Percentiles rank a stretch among this genome's conserved stretches.
Conservation (phyloP, 1,284 basidiomycete species). For the Peniophora sp. region DNA sequence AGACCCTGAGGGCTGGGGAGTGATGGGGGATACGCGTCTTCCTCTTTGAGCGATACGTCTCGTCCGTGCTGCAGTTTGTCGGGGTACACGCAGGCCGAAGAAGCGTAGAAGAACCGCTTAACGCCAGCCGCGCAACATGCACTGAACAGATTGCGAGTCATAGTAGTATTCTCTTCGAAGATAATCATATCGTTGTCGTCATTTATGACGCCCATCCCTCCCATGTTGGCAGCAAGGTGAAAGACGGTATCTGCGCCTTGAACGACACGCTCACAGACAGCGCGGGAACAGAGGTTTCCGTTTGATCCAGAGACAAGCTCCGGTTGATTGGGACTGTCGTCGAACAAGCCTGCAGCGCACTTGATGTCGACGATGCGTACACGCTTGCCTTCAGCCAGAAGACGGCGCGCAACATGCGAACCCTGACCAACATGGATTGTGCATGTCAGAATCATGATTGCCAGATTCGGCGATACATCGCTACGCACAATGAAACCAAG, state of each 20-base stretch:
- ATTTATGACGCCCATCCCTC: conserved; percentile 56
- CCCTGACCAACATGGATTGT: conserved; percentile 30
- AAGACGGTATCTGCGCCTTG: conserved; percentile 34
- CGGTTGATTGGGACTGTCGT: conserved; percentile 21
- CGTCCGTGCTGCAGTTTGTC: conserved; percentile 28
- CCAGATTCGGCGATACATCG: too few relatives aligned
- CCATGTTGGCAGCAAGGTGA: conserved; percentile 55
- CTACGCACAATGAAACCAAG: conserved; percentile 47
- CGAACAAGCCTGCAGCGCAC: neutral
- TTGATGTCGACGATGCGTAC: conserved; percentile 39
- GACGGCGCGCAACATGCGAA: conserved; percentile 37
- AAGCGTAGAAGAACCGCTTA: conserved; percentile 43
- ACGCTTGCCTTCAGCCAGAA: conserved; percentile 22
- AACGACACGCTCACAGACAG: conserved; percentile 29
- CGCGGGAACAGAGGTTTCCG: conserved; percentile 39
- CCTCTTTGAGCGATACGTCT: conserved; percentile 39
- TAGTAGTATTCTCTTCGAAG: conserved; percentile 40
- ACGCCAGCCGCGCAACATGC: conserved; percentile 32
- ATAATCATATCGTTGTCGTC: conserved; percentile 38
- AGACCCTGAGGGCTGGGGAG: conserved; percentile 42
- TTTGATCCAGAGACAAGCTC: conserved; percentile 17
- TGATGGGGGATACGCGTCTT: conserved; percentile 29
- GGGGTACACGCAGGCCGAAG: conserved; percentile 54
- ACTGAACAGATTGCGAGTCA: conserved; percentile 39
- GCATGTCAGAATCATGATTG: too few relatives aligned